phyloP scores from a whole-genome alignment of 345 rosid species.

The Syzygium grande region DNA sequence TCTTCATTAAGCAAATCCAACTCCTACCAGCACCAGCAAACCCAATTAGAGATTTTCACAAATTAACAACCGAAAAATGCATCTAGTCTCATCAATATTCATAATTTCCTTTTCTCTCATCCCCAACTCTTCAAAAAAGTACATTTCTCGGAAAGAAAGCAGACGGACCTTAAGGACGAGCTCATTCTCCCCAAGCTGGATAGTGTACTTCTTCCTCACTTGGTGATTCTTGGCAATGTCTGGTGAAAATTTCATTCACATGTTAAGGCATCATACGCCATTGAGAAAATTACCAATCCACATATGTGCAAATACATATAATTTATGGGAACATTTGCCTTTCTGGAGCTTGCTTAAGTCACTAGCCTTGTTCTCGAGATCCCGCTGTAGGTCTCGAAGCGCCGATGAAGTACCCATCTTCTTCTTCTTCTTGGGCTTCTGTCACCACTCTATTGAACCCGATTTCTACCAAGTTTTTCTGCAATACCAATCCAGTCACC shows the following conservation, averaged over 20 bases:
- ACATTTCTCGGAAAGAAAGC: neutral
- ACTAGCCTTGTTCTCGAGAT: slow-evolving; percentile 70
- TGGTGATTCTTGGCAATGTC: slow-evolving; percentile 88
- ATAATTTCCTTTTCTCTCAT: neutral
- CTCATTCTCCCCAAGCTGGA: slow-evolving; percentile 95
- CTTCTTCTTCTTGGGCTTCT: neutral
- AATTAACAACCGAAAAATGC: neutral
- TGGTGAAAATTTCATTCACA: slow-evolving; percentile 7
- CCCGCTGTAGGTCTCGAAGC: slow-evolving; percentile 69
- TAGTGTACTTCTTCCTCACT: slow-evolving; percentile 87
- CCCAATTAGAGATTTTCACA: neutral
- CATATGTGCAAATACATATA: neutral
- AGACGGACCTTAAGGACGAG: slow-evolving; percentile 73
- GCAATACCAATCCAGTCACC: neutral
- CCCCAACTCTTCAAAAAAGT: neutral
- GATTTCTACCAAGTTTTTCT: neutral
- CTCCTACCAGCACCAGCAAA: slow-evolving; percentile 33
- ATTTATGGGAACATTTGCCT: slow-evolving; percentile 26
- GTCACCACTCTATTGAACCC: neutral
- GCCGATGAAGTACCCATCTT: slow-evolving; percentile 66
- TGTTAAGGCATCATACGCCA: neutral
- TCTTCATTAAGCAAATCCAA: slow-evolving; percentile 76
- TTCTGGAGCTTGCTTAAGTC: slow-evolving; percentile 80
- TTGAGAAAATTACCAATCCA: neutral
- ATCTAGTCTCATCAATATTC: neutral